Conservation (phyloP, 495 filamentous ascomycete species). For the Poronia punctata region DNA sequence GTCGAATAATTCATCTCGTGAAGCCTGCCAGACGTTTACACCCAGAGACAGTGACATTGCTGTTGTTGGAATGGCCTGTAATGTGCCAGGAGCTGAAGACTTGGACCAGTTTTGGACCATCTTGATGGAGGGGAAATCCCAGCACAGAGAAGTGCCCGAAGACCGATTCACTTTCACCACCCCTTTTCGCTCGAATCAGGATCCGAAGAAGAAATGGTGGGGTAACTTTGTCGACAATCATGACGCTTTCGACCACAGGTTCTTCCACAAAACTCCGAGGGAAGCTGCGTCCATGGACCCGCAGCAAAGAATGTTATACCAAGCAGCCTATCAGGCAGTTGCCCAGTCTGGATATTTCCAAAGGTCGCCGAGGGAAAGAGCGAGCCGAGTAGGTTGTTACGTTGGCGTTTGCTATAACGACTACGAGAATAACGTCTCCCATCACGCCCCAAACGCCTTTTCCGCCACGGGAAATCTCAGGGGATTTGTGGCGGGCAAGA, state of each 20-base stretch:
- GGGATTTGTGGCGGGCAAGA: background rate
- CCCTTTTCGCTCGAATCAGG: constrained; percentile 22
- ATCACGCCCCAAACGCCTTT: constrained; percentile 6
- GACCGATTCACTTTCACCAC: constrained; percentile 33
- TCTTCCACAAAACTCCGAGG: constrained; percentile 40
- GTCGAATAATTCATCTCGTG: constrained; percentile 1
- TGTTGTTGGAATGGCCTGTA: constrained; percentile 36
- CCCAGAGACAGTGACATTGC: constrained; percentile 28
- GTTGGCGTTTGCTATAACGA: constrained; percentile 4
- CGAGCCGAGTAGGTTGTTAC: too few relatives aligned
- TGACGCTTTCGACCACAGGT: constrained; percentile 39
- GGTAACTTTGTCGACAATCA: constrained; percentile 19
- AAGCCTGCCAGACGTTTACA: background rate
- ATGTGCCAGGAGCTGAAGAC: constrained; percentile 28
- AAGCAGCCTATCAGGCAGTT: constrained; percentile 40
- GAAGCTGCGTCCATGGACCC: constrained; percentile 40
- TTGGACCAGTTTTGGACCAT: constrained; percentile 35
- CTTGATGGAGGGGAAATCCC: constrained; percentile 10
- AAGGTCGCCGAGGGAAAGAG: too few relatives aligned
- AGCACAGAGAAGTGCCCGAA: constrained; percentile 32
- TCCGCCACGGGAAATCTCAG: background rate
- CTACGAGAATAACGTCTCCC: constrained; percentile 12
- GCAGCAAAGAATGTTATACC: constrained; percentile 33
- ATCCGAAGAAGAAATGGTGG: constrained; percentile 24
- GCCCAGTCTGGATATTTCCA: constrained; percentile 28